These are phyloP conservation scores for Candida railenensis DNA, from an alignment of 805 yeast species.

Conservation along the genomic window DNA sequence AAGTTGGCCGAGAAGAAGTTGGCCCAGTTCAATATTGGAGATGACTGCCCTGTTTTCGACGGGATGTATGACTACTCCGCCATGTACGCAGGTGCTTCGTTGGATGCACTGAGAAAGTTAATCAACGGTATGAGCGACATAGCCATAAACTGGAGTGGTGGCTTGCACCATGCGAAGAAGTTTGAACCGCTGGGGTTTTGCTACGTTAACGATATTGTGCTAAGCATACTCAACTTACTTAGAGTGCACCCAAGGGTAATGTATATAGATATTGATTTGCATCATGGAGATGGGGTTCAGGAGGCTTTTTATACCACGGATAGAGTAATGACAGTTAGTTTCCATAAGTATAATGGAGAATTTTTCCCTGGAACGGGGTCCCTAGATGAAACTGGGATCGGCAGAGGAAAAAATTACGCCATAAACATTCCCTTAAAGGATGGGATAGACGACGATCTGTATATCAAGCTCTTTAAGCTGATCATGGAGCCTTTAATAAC, in stretches of 20 bases:
- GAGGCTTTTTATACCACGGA: slow-evolving; percentile 95
- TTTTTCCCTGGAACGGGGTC: slow-evolving; percentile 98
- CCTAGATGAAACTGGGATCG: slow-evolving; percentile 84
- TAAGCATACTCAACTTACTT: slow-evolving; percentile 79
- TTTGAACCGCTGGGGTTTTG: slow-evolving; percentile 94
- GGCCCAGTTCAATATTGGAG: slow-evolving; percentile 83
- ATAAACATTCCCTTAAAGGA: slow-evolving; percentile 91
- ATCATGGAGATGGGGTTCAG: slow-evolving; percentile 98
- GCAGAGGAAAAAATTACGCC: slow-evolving; percentile 83
- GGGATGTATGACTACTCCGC: slow-evolving; percentile 91
- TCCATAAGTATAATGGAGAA: slow-evolving; percentile 91
- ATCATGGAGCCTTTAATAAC: slow-evolving; percentile 88
- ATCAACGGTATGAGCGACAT: slow-evolving; percentile 87
- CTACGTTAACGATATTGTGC: slow-evolving; percentile 90
- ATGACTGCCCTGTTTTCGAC: slow-evolving; percentile 92
- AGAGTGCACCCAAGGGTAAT: slow-evolving; percentile 90
- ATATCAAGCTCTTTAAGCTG: slow-evolving; percentile 72
- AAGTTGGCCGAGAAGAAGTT: slow-evolving; percentile 56
- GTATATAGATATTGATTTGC: slow-evolving; percentile 92
- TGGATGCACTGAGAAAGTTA: slow-evolving; percentile 87
- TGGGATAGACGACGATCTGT: slow-evolving; percentile 92
- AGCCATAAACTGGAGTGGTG: slow-evolving; percentile 96
- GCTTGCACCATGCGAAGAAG: slow-evolving; percentile 94
- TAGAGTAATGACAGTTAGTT: slow-evolving; percentile 93
- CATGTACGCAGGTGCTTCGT: slow-evolving; percentile 88